phyloP scores from a whole-genome alignment of 768 basidiomycete species.

The Collybia sordida region DNA sequence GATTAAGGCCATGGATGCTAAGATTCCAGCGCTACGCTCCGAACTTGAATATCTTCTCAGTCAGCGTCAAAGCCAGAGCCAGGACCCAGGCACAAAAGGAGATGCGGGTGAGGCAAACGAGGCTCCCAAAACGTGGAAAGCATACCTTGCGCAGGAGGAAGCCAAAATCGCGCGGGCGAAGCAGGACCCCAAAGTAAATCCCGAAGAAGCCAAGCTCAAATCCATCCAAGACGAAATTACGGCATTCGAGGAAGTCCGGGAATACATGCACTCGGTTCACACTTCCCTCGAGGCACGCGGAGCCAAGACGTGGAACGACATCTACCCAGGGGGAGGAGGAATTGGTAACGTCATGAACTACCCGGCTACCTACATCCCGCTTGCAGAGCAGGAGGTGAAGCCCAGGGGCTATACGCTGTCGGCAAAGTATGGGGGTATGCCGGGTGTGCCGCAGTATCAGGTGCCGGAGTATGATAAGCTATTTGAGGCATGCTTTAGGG shows the following conservation, averaged over 20 bases:
- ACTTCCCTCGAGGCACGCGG: slow-evolving; percentile 27
- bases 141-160: slow-evolving; percentile 6
- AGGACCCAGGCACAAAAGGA: too few relatives aligned
- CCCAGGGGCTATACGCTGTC: not conserved
- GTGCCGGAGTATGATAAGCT: slow-evolving; percentile 48
- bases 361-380: not conserved
- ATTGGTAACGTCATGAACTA: too few relatives aligned
- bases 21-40: too few relatives aligned
- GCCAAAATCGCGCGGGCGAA: too few relatives aligned
- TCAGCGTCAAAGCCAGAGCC: too few relatives aligned
- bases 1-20: slow-evolving; percentile 15
- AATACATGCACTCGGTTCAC: slow-evolving; percentile 34
- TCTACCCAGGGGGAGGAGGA: slow-evolving; percentile 27
- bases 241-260: slow-evolving; percentile 22
- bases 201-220: too few relatives aligned
- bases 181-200: too few relatives aligned
- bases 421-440: slow-evolving; percentile 22
- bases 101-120: too few relatives aligned
- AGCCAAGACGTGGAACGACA: slow-evolving; percentile 43
- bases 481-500: slow-evolving; percentile 53
- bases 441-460: slow-evolving; percentile 31
- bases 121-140: not conserved
- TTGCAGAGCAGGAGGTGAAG: not conserved
- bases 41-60: too few relatives aligned
- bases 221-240: too few relatives aligned